These are phyloP conservation scores for Ogataea methanolica DNA, from an alignment of 805 yeast genomes.

Conservation along the genomic window DNA sequence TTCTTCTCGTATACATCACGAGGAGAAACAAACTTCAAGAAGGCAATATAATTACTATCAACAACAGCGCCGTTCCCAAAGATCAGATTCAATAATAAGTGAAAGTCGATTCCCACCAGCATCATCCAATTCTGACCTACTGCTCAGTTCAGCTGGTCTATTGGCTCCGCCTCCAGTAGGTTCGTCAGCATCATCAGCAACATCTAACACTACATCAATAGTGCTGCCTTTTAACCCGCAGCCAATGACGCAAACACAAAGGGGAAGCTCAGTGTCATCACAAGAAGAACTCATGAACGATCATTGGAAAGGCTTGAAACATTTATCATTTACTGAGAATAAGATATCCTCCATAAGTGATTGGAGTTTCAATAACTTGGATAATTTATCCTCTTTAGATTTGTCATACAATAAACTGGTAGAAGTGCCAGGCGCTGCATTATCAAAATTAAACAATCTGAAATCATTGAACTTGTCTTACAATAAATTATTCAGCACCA, in stretches of 20 bases:
- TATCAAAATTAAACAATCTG: conserved; percentile 42
- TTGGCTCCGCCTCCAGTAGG: not conserved
- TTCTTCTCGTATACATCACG: conserved; percentile 11
- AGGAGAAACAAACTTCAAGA: conserved; percentile 18
- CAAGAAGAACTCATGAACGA: conserved; percentile 1
- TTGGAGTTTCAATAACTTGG: conserved; percentile 27
- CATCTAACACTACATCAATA: not conserved
- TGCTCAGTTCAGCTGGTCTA: not conserved
- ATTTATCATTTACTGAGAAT: conserved; percentile 37
- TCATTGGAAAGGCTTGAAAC: conserved; percentile 35
- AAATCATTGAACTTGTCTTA: conserved; percentile 51
- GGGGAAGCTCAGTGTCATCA: not conserved
- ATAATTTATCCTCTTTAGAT: conserved; percentile 41
- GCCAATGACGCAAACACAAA: not conserved
- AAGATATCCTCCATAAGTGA: conserved; percentile 29
- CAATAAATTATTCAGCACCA: conserved; percentile 35
- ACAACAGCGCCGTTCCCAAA: conserved; percentile 11
- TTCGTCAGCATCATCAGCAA: conserved; percentile 8
- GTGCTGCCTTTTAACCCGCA: not conserved
- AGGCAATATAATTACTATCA: conserved; percentile 25
- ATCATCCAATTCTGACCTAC: not conserved
- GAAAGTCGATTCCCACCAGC: conserved; percentile 7
- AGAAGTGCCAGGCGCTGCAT: conserved; percentile 45
- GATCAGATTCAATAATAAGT: conserved; percentile 10
- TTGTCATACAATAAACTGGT: conserved; percentile 50